Evolutionary conservation across 2,329 filamentous ascomycete species (phyloP), one percentile per base, ranked within the genome.

Genomic region (Didymella pomorum): DNA sequence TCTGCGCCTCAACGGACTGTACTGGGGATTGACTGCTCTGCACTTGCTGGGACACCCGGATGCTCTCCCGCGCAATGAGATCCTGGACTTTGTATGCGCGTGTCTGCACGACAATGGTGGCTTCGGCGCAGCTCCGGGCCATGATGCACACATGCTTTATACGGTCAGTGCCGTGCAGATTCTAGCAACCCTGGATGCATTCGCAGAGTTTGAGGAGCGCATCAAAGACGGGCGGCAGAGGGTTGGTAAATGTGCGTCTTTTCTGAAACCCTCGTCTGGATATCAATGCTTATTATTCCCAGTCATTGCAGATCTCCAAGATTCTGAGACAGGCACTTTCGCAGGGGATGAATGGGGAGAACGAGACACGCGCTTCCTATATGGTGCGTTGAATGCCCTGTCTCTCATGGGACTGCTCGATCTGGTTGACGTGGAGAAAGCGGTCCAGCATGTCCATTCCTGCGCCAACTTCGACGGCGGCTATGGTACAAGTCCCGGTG

Each of bases 311-410:
- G 81, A 82, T 62, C 84, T 97, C 50, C 95, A 99, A 73, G 89
- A 97, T 73, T 82, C 80, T 20, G 82, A 89, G 54, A 92, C 89
- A 3, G 95, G 95, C 58, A 95, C 91, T 0, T 98, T 99, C 77
- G 87, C 89, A 53, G 95, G 95, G 48, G 95, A 99, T 72, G 89
- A 96, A 77, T 99, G 93, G 93, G 95, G 95, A 29, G 95, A 99
- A 77, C 89, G 90, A 63, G 95, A 99, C 78, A 98, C 95, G 0
- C 88, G 95, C 23, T 99, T 99, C 74, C 83, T 99, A 11, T 98
- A 96, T 73, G 90, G 90, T 33, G 93, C 92, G 8, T 83, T 99
- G 55, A 96, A 96, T 74, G 92, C 92, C 0, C 83, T 99, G 16
- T 97, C 94, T 0, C 85, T 99, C 10, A 83, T 99, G 18, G 86